Conservation (phyloP, 2,329 filamentous ascomycete species). For the Venturia asperata region DNA sequence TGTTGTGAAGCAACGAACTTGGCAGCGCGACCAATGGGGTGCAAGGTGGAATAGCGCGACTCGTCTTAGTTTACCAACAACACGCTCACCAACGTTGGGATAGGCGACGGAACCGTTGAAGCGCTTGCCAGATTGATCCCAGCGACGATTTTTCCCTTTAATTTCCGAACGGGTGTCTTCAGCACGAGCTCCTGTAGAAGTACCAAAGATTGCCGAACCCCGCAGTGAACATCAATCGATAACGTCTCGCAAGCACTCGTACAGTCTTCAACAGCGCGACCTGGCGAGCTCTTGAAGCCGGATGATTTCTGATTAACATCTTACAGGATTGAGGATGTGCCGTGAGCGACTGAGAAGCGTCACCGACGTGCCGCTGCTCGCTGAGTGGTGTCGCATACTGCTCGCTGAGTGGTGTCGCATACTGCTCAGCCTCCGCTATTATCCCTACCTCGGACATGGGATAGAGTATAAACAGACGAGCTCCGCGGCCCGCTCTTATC, state of each 20-base stretch:
- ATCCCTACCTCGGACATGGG: slow-evolving; percentile 8
- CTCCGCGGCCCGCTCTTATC: slow-evolving; percentile 8
- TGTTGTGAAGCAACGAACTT: too few relatives aligned
- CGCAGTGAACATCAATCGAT: not conserved
- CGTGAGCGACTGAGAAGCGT: not conserved
- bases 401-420: not conserved
- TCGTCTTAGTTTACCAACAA: too few relatives aligned
- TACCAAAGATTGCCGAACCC: not conserved
- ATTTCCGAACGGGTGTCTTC: not conserved
- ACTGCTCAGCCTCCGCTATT: not conserved
- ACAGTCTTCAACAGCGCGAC: not conserved
- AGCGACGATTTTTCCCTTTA: not conserved
- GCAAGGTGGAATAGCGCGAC: too few relatives aligned
- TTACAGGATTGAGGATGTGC: not conserved
- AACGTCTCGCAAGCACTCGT: not conserved
- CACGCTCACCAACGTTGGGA: too few relatives aligned
- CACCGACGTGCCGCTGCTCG: not conserved
- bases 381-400: not conserved
- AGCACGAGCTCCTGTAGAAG: not conserved
- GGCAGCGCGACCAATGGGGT: too few relatives aligned
- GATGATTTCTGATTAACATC: not conserved
- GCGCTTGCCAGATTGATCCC: not conserved
- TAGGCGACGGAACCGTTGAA: not conserved
- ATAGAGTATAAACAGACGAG: not conserved
- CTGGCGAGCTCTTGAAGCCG: not conserved